Base-by-base conservation (phyloP, 2,329 filamentous ascomycete genomes). In the Exserohilum rostratum region DNA sequence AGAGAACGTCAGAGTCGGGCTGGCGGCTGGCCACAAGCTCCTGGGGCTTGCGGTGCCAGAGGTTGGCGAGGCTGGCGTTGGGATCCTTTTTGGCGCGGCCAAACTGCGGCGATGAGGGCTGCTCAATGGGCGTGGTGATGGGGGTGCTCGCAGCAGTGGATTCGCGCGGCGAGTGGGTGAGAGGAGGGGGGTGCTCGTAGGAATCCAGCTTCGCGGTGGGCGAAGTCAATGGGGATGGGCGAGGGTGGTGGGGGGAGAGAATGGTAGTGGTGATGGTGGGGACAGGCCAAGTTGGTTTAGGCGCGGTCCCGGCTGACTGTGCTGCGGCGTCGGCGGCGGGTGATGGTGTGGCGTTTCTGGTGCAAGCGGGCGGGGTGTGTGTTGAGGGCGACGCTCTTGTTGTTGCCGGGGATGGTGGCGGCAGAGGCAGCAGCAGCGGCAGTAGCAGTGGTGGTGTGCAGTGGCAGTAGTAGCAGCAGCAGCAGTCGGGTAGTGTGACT, bases 121-220 rank as follows among this genome's bases (percentile, higher is more conserved):
- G 62, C 39, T 71, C 61, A 45, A 69, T 62, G 27, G 74, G 74
- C 12, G 73, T 75, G 62, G 60, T 79, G 68, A 82, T 73, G 57
- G 82, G 82, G 47, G 80, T 82, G 68, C 76, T 78, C 62, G 82
- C 81, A 69, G 79, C 77, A 53, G 81, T 82, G 49, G 79, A 83
- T 64, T 77, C 75, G 67, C 78, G 79, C 54, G 81, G 80, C 66
- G 82, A 83, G 75, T 80, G 76, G 69, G 78, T 79, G 70, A 81
- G 77, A 67, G 80, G 78, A 66, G 79, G 81, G 65, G 80, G 79
- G 71, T 79, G 78, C 70, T 78, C 77, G 69, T 80, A 79, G 69
- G 80, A 80, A 78, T 82, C 80, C 77, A 82, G 81, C 79, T 82
- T 84, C 72, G 77, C 77, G 74, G 68, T 69, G 58, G 62, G 50